Percentiles rank a stretch among this genome's conserved stretches.
Conservation (phyloP, 192 early-diverging fungal genomes). For the Coemansia sp. region DNA sequence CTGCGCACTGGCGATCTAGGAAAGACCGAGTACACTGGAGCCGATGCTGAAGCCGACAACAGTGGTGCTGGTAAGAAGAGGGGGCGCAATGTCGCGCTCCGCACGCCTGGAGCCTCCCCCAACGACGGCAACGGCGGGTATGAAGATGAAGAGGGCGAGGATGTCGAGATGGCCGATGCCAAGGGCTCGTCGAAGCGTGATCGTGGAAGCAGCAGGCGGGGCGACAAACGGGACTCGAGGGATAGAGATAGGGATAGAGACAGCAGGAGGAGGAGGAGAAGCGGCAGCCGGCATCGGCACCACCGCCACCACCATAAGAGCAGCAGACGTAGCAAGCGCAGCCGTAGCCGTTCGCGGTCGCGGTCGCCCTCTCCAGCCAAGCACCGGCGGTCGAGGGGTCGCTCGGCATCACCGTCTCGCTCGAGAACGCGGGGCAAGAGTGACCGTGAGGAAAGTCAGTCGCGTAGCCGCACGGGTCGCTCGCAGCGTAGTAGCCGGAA, state of each 20-base stretch:
- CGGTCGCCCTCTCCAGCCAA: constrained; percentile 10
- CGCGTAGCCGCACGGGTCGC: constrained; percentile 20
- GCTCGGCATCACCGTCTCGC: constrained; percentile 22
- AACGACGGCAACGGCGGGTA: constrained; percentile 9
- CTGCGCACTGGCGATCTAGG: constrained; percentile 32
- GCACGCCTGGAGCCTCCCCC: constrained; percentile 50
- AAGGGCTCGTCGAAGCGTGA: constrained; percentile 12
- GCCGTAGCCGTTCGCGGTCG: constrained; percentile 14
- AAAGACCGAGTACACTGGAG: neutral
- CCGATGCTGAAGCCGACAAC: neutral
- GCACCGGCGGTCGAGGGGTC: constrained; percentile 19
- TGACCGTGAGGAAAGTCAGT: constrained; percentile 15
- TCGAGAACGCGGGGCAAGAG: constrained; percentile 25
- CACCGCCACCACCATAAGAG: constrained; percentile 26
- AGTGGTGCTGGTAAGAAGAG: neutral
- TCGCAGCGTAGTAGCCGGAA: constrained; percentile 9
- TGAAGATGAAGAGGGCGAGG: constrained; percentile 30
- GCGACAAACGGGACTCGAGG: constrained; percentile 24
- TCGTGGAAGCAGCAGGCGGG: constrained; percentile 13
- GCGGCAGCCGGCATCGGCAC: constrained; percentile 18
- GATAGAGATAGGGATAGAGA: neutral
- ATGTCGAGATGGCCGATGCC: constrained; percentile 20
- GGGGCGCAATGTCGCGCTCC: constrained; percentile 21
- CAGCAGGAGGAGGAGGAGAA: constrained; percentile 12
- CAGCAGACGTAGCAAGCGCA: constrained; percentile 27